Evolutionary conservation across 768 basidiomycete genomes (phyloP).

Genomic region (Tricholoma sp.): DNA sequence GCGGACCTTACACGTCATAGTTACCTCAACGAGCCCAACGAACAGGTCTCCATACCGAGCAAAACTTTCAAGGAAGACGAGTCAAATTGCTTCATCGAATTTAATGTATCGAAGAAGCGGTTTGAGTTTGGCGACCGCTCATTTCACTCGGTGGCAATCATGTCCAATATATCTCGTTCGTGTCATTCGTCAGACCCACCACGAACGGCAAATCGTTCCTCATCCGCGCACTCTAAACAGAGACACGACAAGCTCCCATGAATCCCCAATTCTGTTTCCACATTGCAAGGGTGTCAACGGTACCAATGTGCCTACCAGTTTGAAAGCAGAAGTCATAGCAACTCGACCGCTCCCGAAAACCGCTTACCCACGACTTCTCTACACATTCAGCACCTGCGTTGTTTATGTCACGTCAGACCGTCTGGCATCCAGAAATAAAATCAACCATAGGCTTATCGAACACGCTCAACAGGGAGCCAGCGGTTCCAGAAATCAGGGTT

Average conservation of each 20-base stretch:
- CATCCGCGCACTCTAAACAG: background rate
- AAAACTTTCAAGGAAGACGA: too few relatives aligned
- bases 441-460: background rate
- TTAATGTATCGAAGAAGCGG: too few relatives aligned
- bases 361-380: background rate
- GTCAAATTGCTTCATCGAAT: too few relatives aligned
- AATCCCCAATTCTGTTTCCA: background rate
- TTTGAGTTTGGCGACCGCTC: too few relatives aligned
- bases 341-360: background rate
- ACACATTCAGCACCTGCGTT: background rate
- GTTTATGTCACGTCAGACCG: background rate
- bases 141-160: too few relatives aligned
- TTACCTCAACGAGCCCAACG: background rate
- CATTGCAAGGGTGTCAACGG: too few relatives aligned
- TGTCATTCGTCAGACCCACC: background rate
- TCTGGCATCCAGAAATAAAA: background rate
- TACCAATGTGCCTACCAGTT: too few relatives aligned
- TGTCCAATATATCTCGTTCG: background rate
- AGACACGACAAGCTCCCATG: background rate
- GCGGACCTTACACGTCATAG: background rate
- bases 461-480: background rate
- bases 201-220: background rate
- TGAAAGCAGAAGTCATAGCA: background rate
- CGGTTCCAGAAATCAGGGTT: too few relatives aligned
- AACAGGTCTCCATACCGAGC: background rate